Evolutionary conservation across 306 rosid species (phyloP), one percentile per base, ranked within the genome.

Genomic region (Arachis hypogaea): DNA sequence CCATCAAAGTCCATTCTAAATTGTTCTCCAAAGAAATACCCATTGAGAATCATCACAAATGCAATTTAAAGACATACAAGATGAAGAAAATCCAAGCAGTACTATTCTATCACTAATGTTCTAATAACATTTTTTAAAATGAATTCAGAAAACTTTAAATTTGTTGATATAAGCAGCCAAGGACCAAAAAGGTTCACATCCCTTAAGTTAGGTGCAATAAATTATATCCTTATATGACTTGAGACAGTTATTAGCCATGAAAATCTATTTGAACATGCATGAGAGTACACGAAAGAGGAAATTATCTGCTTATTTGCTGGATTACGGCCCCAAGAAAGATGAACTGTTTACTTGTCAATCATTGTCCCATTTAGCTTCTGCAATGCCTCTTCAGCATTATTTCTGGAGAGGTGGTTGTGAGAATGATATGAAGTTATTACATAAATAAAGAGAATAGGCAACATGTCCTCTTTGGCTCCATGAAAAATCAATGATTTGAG

Each of bases 241-340:
- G 58, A 16, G 18, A 16, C 18, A 16, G 18, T 33, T 12, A 70
- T 57, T 49, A 44, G 46, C 12, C 64, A 68, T 7, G 38, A 9
- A 12, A 59, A 59, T 14, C 47, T 42, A 14, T 18, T 68, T 14
- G 49, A 47, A 71, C 22, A 51, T 51, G 56, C 56, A 51, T 51
- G 7, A 36, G 41, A 38, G 44, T 16, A 61, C 41, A 8, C 30
- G 55, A 14, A 30, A 28, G 51, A 5, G 16, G 0, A 63, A 18
- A 49, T 40, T 84, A 68, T 98, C 97, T 95, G 99, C 85, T 95
- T 95, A 74, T 94, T 89, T 80, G 96, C 97, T 28, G 99, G 99
- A 83, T 95, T 95, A 84, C 98, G 99, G 50, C 99, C 99, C 99
- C 99, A 94, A 45, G 97, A 91, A 83, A 94, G 98, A 11, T 96